Evolutionary conservation across 1,284 basidiomycete genomes (phyloP).

Genomic region (Waitea zeae): DNA sequence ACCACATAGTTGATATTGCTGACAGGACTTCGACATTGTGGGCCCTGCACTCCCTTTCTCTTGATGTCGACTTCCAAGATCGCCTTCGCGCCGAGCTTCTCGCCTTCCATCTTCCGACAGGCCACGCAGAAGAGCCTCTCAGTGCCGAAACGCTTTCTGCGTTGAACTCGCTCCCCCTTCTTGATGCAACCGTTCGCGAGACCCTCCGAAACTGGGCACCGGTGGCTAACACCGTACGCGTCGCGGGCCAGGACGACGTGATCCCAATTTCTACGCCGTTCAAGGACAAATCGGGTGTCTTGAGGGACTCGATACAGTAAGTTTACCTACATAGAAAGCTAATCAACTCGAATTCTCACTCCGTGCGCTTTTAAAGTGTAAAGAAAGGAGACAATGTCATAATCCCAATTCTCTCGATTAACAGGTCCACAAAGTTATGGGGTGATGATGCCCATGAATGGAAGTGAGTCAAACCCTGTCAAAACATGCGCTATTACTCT

Average conservation of each 20-base stretch:
- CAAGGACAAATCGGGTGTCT: not conserved
- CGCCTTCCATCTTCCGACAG: not conserved
- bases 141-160: not conserved
- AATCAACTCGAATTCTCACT: not conserved
- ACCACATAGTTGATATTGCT: too few relatives aligned
- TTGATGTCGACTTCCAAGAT: constrained; percentile 34
- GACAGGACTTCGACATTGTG: constrained; percentile 25
- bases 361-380: not conserved
- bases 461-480: constrained; percentile 1
- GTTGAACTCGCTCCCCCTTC: constrained; percentile 12
- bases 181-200: constrained; percentile 15
- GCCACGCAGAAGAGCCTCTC: not conserved
- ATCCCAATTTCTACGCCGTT: constrained; percentile 8
- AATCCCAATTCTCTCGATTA: constrained; percentile 9
- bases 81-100: constrained; percentile 56
- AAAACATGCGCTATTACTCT: not conserved
- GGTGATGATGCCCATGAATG: constrained; percentile 10
- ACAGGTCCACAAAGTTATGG: constrained; percentile 9
- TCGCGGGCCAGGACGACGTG: constrained; percentile 8
- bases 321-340: too few relatives aligned
- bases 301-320: not conserved
- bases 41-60: constrained; percentile 47
- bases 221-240: constrained; percentile 7
- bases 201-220: constrained; percentile 8
- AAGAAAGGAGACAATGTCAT: constrained; percentile 7